A percentile compares a stretch with the other conserved stretches of the same genome.
These are phyloP conservation scores for Cerioporus squamosus DNA, from an alignment of 1,284 basidiomycete species.

Conservation along the genomic window DNA sequence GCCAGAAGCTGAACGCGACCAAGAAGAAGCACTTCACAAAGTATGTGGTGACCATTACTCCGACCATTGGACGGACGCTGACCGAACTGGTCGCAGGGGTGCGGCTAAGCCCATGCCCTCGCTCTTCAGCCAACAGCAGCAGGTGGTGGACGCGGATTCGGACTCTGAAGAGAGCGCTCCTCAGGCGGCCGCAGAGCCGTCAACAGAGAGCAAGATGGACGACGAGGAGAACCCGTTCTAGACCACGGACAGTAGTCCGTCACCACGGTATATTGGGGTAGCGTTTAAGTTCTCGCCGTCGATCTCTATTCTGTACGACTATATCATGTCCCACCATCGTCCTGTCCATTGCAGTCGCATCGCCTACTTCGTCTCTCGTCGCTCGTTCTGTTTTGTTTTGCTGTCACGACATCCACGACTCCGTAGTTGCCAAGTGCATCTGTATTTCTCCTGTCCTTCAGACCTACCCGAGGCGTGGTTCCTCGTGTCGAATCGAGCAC, in stretches of 20 bases:
- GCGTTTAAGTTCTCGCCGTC: conserved; percentile 7
- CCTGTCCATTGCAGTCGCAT: conserved; percentile 1
- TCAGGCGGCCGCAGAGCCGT: conserved; percentile 36
- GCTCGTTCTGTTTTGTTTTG: conserved; percentile 29
- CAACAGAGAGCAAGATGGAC: conserved; percentile 25
- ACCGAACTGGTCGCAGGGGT: conserved; percentile 41
- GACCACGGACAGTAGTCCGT: not conserved
- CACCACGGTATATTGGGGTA: not conserved
- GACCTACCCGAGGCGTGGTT: conserved; percentile 22
- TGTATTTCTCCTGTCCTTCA: conserved; percentile 18
- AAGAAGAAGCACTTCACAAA: conserved; percentile 93
- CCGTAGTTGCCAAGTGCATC: conserved; percentile 23
- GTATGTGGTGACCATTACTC: conserved; percentile 47
- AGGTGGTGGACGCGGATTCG: conserved; percentile 34
- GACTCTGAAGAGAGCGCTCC: conserved; percentile 28
- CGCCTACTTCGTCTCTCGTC: conserved; percentile 16
- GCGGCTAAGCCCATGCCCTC: conserved; percentile 58
- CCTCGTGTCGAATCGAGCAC: conserved; percentile 13
- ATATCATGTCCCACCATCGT: conserved; percentile 12
- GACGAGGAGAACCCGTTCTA: conserved; percentile 40
- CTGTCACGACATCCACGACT: conserved; percentile 26
- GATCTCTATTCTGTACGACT: conserved; percentile 28
- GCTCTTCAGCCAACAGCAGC: conserved; percentile 57
- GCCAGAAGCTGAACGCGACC: conserved; percentile 85
- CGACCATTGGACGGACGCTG: too few relatives aligned